Evolutionary conservation across 306 rosid species (phyloP), one percentile per base, ranked within the genome.

Genomic region (Prinsepia uniflora): DNA sequence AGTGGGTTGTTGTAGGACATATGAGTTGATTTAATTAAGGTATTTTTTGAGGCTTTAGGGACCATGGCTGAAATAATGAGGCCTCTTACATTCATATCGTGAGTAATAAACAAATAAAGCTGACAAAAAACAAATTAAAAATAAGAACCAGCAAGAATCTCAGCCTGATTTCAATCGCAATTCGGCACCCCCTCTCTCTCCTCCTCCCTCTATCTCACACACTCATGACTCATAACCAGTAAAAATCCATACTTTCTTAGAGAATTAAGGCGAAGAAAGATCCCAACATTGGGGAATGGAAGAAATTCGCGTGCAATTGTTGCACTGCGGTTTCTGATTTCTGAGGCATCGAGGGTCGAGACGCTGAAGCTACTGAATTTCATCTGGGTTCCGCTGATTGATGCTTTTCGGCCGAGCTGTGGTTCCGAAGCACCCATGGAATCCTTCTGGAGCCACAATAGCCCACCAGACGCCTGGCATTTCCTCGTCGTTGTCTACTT

Each of bases 401-500:
- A 43, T 79, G 78, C 78, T 69, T 74, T 75, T 73, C 74, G 71
- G 54, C 71, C 55, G 61, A 61, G 66, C 63, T 74, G n/a, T 75
- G 68, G 77, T 66, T 75, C 68, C 34, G 13, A 46, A 52, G 14
- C 43, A 55, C 63, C 36, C 50, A 88, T 90, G 98, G 94, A 82
- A 73, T 84, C 85, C 77, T 41, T 86, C 81, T 82, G 77, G 80
- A 75, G 59, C 82, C 65, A 70, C 57, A 80, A 71, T 71, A 82
- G 41, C 52, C 64, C 39, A 5, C 92, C 96, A 7, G 56, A 20
- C 43, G 45, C 76, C n/a, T 88, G 65, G 74, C 91, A 90, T 83
- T 88, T 88, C 76, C 5, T 72, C 69, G 30, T 84, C 76, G 89
- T 91, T 56, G 48, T 90, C 83, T 91, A 71, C 83, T 87, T 87